Base-by-base conservation (phyloP, 2,329 filamentous ascomycete species). In the Shiraia bambusicola region DNA sequence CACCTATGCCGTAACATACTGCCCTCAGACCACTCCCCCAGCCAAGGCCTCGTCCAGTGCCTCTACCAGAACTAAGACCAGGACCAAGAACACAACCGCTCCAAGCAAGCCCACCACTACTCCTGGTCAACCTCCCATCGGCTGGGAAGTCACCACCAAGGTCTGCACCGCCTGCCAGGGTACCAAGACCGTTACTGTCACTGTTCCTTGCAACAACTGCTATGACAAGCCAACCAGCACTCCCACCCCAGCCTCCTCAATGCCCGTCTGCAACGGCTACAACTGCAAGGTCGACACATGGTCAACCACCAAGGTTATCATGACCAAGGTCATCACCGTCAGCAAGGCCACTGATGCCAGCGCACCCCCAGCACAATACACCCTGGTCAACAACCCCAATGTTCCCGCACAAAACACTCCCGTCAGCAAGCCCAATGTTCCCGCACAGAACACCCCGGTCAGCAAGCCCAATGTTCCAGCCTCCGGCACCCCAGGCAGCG, bases 61-160 rank as follows among this genome's bases (percentile, higher is more conserved):
- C 36, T 6, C 17, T 25, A 9, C 34, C 41, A 10, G 28, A 17
- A 6, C 24, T 30, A 29, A 15, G 36, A 42, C 25, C 34, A 37
- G 27, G 6, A 52, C 42, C 42, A 40, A 5, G 25, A 34, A 46
- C 53, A 48, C 14, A 41, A 22, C 19, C 47, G 14, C 51, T 41
- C 15, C 47, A 48, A 10, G 38, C 13, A 31, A 34, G 15, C 38
- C 38, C n/a, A 30, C 25, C 31, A 35, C 19, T 26, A 31, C 38
- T 10, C 32, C 31, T 16, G 30, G 15, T n/a, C 35, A 35, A 22
- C 19, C 19, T 8, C 19, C 19, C 4, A 8, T 22, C 17, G 62
- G 62, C 30, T 63, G 59, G 45, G 59, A 60, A 16, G 49, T 56
- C 16, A 58, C 49, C 2, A 53, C 50, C n/a, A 66, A 60, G 32